Percentiles rank a stretch among this genome's conserved stretches.
phyloP scores from a whole-genome alignment of 2,329 filamentous ascomycete species.

The Paradendryphiella salina region DNA sequence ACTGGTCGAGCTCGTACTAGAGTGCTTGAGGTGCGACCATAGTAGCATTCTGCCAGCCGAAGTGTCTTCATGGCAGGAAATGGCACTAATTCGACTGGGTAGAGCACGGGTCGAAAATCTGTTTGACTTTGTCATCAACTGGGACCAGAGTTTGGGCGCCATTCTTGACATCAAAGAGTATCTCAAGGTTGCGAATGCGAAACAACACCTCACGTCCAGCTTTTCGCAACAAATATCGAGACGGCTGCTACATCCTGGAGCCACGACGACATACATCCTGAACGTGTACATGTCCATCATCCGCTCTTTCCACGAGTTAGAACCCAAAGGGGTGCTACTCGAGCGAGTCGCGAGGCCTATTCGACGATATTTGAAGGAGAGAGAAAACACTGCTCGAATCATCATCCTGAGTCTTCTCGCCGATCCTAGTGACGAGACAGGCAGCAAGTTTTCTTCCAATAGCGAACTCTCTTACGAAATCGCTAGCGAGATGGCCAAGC shows the following conservation, averaged over 20 bases:
- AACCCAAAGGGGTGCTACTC: constrained; percentile 75
- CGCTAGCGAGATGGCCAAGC: constrained; percentile 66
- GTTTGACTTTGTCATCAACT: constrained; percentile 77
- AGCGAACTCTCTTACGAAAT: constrained; percentile 70
- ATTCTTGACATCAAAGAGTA: constrained; percentile 73
- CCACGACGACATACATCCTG: constrained; percentile 74
- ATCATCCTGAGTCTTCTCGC: constrained; percentile 75
- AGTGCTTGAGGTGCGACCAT: constrained; percentile 38
- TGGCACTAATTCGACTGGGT: constrained; percentile 69
- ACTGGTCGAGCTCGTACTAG: constrained; percentile 65
- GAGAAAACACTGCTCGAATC: constrained; percentile 76
- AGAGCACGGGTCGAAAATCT: constrained; percentile 70
- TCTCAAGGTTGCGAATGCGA: constrained; percentile 68
- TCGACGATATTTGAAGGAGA: constrained; percentile 73
- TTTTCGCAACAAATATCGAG: constrained; percentile 69
- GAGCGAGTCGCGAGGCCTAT: constrained; percentile 73
- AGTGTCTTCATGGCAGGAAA: constrained; percentile 70
- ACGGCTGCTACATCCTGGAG: constrained; percentile 72
- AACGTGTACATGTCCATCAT: constrained; percentile 81
- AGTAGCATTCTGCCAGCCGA: constrained; percentile 46
- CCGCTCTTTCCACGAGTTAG: constrained; percentile 72
- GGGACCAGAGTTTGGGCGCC: constrained; percentile 71
- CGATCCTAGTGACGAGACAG: constrained; percentile 56
- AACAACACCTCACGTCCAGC: constrained; percentile 68
- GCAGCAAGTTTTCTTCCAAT: constrained; percentile 56